phyloP scores from a whole-genome alignment of 345 rosid species.

The Lepidium aucheri region DNA sequence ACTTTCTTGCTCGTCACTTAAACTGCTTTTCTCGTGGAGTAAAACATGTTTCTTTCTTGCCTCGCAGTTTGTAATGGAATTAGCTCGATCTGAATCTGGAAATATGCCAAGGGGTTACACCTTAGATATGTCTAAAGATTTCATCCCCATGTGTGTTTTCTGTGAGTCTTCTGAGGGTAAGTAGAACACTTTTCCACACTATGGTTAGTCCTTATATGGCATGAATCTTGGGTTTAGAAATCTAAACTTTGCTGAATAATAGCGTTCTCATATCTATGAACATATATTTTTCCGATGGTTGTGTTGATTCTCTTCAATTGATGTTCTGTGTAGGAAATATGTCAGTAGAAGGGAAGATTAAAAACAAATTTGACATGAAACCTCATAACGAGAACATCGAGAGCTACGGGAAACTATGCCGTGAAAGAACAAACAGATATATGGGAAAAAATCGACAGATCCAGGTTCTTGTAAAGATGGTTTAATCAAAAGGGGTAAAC shows the following conservation, averaged over 20 bases:
- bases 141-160: conserved; percentile 65
- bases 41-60: not conserved
- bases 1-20: conserved; percentile 3
- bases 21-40: not conserved
- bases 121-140: conserved; percentile 72
- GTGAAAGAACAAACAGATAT: conserved; percentile 64
- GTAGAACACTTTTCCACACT: not conserved
- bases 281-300: not conserved
- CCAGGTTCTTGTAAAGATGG: conserved; percentile 38
- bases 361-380: conserved; percentile 80
- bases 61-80: conserved; percentile 28
- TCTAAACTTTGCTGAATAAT: not conserved
- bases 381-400: conserved; percentile 68
- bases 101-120: conserved; percentile 52
- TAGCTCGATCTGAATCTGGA: conserved; percentile 58
- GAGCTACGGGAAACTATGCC: conserved; percentile 69
- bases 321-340: conserved; percentile 40
- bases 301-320: not conserved
- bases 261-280: not conserved
- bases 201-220: not conserved
- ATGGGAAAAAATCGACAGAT: conserved; percentile 71
- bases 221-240: not conserved
- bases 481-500: not conserved
- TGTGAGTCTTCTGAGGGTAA: conserved; percentile 61
- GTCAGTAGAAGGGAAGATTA: conserved; percentile 67